These are phyloP conservation scores for Saccharum spontaneum DNA, from an alignment of 176 grass and related monocot species.

Conservation along the genomic window DNA sequence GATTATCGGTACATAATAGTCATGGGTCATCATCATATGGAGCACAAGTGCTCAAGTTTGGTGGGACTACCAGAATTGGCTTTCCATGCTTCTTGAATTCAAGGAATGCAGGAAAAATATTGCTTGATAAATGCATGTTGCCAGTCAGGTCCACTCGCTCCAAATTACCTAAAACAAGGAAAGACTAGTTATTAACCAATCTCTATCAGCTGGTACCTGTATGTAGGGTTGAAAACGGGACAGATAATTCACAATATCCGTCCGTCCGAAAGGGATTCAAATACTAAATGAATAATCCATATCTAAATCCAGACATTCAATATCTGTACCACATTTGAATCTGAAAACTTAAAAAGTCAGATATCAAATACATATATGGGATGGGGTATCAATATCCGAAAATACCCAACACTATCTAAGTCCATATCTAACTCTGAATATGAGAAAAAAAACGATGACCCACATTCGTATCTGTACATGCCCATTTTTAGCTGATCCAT, in stretches of 20 bases:
- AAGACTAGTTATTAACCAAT: background rate
- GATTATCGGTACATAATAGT: background rate
- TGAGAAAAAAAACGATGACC: background rate
- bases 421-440: background rate
- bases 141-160: slow-evolving; percentile 43
- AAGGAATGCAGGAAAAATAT: slow-evolving; percentile 22
- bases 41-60: background rate
- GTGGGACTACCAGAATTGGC: slow-evolving; percentile 40
- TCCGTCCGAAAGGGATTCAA: background rate
- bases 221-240: background rate
- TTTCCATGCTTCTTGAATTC: slow-evolving; percentile 50
- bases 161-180: slow-evolving; percentile 42
- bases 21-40: slow-evolving; percentile 55
- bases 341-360: background rate
- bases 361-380: background rate
- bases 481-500: background rate
- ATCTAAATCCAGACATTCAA: background rate
- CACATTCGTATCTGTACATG: background rate
- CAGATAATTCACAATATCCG: background rate
- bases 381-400: background rate
- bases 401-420: background rate
- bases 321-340: background rate
- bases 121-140: slow-evolving; percentile 38
- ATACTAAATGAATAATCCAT: background rate
- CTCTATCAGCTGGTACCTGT: background rate